phyloP scores from a whole-genome alignment of 768 basidiomycete species.

The Floccularia luteovirens region DNA sequence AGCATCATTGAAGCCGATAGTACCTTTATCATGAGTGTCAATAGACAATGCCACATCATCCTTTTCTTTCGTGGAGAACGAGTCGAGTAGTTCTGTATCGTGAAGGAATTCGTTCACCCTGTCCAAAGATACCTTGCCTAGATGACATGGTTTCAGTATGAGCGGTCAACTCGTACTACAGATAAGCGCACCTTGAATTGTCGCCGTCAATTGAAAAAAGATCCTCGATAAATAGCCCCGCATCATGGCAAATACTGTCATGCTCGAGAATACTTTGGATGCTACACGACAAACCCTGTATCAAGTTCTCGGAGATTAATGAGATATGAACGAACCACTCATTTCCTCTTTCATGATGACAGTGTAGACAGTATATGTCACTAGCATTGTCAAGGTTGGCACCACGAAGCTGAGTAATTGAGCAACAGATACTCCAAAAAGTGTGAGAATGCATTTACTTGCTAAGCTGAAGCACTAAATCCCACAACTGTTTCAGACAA shows the following conservation, averaged over 20 bases:
- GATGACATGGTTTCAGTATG: slow-evolving; percentile 1
- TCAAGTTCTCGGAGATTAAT: not conserved
- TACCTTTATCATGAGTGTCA: slow-evolving; percentile 11
- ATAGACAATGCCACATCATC: not conserved
- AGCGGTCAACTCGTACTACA: not conserved
- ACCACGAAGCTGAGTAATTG: slow-evolving; percentile 38
- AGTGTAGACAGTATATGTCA: slow-evolving; percentile 53
- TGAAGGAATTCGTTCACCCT: slow-evolving; percentile 37
- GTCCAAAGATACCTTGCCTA: slow-evolving; percentile 58
- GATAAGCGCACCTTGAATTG: slow-evolving; percentile 1
- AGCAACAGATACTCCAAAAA: not conserved
- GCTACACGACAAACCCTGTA: slow-evolving; percentile 10
- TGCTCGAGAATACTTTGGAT: slow-evolving; percentile 40
- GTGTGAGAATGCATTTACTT: slow-evolving; percentile 7
- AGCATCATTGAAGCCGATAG: slow-evolving; percentile 46
- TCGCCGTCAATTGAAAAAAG: slow-evolving; percentile 5
- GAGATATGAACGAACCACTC: slow-evolving; percentile 7
- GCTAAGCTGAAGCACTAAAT: slow-evolving; percentile 18
- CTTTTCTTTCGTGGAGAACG: slow-evolving; percentile 19
- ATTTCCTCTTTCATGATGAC: slow-evolving; percentile 31
- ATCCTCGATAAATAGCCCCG: slow-evolving; percentile 39
- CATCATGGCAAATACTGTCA: slow-evolving; percentile 58
- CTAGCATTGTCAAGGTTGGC: slow-evolving; percentile 59
- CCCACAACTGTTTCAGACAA: slow-evolving; percentile 10
- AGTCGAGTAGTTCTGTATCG: slow-evolving; percentile 42